Conservation (phyloP, 208 protist genomes). For the Trypanosomatidae sp. region DNA sequence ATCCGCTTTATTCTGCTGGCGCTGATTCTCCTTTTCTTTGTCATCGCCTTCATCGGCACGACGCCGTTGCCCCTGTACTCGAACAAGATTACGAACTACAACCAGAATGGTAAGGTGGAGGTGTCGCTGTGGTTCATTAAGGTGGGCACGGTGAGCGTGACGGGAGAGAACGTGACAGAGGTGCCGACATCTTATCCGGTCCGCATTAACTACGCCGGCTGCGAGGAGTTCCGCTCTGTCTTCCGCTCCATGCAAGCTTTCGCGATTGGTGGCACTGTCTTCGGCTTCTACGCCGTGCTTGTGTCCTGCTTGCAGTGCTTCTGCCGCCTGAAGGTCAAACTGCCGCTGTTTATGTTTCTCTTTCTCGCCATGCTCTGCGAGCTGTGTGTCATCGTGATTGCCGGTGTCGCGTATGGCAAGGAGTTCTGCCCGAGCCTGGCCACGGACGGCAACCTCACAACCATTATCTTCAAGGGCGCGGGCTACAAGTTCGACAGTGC, state of each 20-base stretch:
- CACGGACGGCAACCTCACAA: conserved; percentile 26
- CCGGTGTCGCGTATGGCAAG: conserved; percentile 26
- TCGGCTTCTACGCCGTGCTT: conserved; percentile 48
- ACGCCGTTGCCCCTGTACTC: conserved; percentile 37
- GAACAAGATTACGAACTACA: conserved; percentile 19
- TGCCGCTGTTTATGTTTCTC: conserved; percentile 49
- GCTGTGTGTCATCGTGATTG: conserved; percentile 34
- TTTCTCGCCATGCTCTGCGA: conserved; percentile 37
- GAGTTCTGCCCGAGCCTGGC: conserved; percentile 33
- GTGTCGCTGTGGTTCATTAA: conserved; percentile 42
- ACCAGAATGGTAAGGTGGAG: conserved; percentile 30
- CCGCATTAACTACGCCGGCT: conserved; percentile 52
- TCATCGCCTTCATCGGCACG: conserved; percentile 46
- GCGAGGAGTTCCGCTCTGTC: conserved; percentile 29
- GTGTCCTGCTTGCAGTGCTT: conserved; percentile 39
- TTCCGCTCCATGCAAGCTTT: conserved; percentile 49
- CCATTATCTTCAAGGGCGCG: conserved; percentile 42
- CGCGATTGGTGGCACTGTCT: conserved; percentile 39
- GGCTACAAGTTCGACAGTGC: conserved; percentile 39
- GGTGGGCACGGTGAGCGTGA: conserved; percentile 20
- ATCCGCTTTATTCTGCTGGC: conserved; percentile 39
- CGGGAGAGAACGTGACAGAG: conserved; percentile 11
- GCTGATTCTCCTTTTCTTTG: conserved; percentile 29
- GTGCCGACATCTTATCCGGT: conserved; percentile 20
- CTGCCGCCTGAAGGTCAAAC: conserved; percentile 49